These are phyloP conservation scores for Cryphonectria radicalis DNA, from an alignment of 2,329 filamentous ascomycete genomes.

Conservation along the genomic window DNA sequence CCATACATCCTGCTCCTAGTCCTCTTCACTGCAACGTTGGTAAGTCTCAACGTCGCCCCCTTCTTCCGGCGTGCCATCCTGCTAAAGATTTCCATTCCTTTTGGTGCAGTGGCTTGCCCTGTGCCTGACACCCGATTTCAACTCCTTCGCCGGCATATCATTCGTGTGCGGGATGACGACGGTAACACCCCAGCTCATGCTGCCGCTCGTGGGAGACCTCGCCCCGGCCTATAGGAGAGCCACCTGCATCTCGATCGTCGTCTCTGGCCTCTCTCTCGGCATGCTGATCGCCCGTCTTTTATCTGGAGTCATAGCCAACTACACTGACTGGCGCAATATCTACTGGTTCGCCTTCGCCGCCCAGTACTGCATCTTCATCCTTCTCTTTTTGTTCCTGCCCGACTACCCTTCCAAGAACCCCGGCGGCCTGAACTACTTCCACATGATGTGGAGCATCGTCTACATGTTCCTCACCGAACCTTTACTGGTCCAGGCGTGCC, in stretches of 20 bases:
- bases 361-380: slow-evolving; percentile 67
- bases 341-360: slow-evolving; percentile 78
- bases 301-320: slow-evolving; percentile 75
- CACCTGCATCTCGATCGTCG: slow-evolving; percentile 72
- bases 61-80: too few species aligned
- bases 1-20: slow-evolving; percentile 72
- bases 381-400: slow-evolving; percentile 76
- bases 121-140: slow-evolving; percentile 69
- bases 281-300: slow-evolving; percentile 77
- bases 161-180: slow-evolving; percentile 78
- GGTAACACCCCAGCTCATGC: slow-evolving; percentile 79
- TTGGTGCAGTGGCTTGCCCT: slow-evolving; percentile 65
- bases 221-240: slow-evolving; percentile 71
- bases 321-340: slow-evolving; percentile 73
- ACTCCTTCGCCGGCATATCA: slow-evolving; percentile 69
- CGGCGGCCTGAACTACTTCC: slow-evolving; percentile 65
- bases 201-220: slow-evolving; percentile 79
- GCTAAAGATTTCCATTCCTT: background rate
- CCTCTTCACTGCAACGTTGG: slow-evolving; percentile 69
- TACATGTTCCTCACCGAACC: slow-evolving; percentile 68
- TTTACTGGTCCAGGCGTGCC: slow-evolving; percentile 69
- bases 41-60: slow-evolving; percentile 42
- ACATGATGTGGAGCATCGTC: slow-evolving; percentile 67
- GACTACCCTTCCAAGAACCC: slow-evolving; percentile 80
- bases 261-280: slow-evolving; percentile 75